phyloP scores from a whole-genome alignment of 164 flowering plant genomes.

The Tetrastigma voinierianum region DNA sequence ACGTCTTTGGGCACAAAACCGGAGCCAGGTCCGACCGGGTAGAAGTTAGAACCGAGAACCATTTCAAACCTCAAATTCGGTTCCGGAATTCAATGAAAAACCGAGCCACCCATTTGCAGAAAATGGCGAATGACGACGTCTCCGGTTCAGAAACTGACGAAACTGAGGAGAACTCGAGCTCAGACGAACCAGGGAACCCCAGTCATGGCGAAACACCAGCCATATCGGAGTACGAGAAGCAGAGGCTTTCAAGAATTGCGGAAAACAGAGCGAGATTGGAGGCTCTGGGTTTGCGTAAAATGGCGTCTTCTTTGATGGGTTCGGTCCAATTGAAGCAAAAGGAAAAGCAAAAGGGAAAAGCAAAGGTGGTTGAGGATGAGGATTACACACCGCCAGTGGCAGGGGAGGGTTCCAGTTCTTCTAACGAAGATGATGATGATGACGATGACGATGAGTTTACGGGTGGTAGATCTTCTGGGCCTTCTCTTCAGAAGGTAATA shows the following conservation, averaged over 20 bases:
- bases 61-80: not conserved
- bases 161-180: constrained; percentile 16
- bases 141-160: constrained; percentile 32
- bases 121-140: constrained; percentile 10
- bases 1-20: too few relatives aligned
- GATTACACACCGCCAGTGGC: constrained; percentile 52
- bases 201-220: constrained; percentile 2
- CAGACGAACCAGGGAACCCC: constrained; percentile 20
- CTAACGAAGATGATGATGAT: constrained; percentile 35
- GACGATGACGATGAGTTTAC: constrained; percentile 28
- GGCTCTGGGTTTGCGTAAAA: constrained; percentile 57
- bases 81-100: not conserved
- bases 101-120: not conserved
- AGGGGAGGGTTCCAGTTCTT: constrained; percentile 29
- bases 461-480: constrained; percentile 16
- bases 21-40: not conserved
- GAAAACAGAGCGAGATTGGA: constrained; percentile 70
- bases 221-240: constrained; percentile 68
- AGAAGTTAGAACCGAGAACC: not conserved
- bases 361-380: constrained; percentile 36
- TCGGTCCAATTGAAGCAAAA: constrained; percentile 21
- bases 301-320: constrained; percentile 49
- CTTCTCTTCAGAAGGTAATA: constrained; percentile 26
- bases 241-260: constrained; percentile 53
- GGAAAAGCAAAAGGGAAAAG: constrained; percentile 28